phyloP scores from a whole-genome alignment of 208 protist species.

The Acanthamoeba castellanii region DNA sequence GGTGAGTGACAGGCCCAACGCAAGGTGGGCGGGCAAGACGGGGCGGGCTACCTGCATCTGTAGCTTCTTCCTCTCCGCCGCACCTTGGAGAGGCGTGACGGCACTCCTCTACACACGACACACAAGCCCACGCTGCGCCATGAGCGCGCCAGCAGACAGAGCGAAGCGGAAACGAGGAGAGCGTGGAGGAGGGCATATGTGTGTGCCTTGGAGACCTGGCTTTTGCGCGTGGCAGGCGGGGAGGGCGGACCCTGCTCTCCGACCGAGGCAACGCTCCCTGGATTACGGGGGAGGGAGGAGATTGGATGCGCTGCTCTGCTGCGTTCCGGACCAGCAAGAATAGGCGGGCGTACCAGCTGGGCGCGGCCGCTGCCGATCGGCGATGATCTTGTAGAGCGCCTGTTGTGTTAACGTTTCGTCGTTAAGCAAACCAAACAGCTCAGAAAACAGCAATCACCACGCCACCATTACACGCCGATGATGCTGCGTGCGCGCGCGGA shows the following conservation, averaged over 20 bases:
- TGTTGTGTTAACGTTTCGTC: background rate
- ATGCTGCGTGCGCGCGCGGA: too few relatives aligned
- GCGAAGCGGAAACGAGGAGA: background rate
- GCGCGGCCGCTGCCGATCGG: background rate
- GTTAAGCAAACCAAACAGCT: background rate
- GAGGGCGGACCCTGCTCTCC: background rate
- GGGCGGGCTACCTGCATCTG: background rate
- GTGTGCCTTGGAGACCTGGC: background rate
- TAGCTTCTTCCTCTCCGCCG: background rate
- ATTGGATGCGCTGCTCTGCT: background rate
- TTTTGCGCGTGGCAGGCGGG: background rate
- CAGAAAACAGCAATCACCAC: background rate
- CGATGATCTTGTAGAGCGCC: constrained; percentile 8
- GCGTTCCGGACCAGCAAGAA: background rate
- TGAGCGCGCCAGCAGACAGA: too few relatives aligned
- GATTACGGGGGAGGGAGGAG: background rate
- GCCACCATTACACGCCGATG: background rate
- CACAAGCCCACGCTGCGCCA: too few relatives aligned
- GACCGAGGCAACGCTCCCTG: background rate
- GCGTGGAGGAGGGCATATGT: background rate
- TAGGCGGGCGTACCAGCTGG: background rate
- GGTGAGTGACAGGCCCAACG: background rate
- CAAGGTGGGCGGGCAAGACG: too few relatives aligned
- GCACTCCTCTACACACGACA: background rate
- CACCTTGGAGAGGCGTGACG: background rate